Conservation (phyloP, 441 rosid genomes). For the Jatropha podagrica region DNA sequence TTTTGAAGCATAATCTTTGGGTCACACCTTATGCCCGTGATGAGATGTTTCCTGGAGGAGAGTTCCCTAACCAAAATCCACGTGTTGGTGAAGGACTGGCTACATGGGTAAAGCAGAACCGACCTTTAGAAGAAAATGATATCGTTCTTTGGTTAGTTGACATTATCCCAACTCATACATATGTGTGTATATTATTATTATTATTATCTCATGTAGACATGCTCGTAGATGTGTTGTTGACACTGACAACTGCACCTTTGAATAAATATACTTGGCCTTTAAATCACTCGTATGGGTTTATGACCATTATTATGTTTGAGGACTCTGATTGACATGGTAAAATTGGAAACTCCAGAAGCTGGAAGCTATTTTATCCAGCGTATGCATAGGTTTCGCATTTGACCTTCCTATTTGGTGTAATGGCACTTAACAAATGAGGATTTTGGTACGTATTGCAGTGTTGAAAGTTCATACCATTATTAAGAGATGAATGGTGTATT, state of each 20-base stretch:
- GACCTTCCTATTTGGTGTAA: no score
- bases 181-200: no score
- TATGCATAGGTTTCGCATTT: background rate
- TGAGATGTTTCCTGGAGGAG: conserved; percentile 86
- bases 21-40: conserved; percentile 62
- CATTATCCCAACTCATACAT: background rate
- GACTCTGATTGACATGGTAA: background rate
- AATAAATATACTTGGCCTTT: background rate
- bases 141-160: conserved; percentile 70
- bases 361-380: background rate
- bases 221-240: background rate
- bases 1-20: conserved; percentile 82
- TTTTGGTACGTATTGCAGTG: no score
- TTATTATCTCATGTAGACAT: background rate
- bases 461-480: no score
- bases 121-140: conserved; percentile 72
- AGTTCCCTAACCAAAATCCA: conserved; percentile 87
- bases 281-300: background rate
- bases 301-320: background rate
- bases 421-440: no score
- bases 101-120: conserved; percentile 80
- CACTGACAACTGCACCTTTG: background rate
- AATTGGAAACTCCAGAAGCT: background rate
- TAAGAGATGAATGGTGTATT: no score
- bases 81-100: conserved; percentile 78